Conservation (phyloP, 495 filamentous ascomycete species). For the Neurospora africana region DNA sequence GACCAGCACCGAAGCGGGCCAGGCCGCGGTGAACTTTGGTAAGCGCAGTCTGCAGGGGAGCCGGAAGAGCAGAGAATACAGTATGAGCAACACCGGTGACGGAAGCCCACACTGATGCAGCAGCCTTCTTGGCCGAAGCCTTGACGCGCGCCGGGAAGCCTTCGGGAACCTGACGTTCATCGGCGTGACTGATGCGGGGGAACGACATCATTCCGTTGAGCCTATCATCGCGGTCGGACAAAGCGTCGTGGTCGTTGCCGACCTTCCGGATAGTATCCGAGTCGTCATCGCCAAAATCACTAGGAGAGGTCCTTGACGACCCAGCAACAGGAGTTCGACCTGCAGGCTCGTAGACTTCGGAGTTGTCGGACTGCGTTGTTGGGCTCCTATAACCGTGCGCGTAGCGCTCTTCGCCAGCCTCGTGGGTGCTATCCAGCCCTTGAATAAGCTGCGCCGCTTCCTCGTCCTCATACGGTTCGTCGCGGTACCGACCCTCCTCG, state of each 20-base stretch:
- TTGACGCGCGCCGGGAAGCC: conserved; percentile 20
- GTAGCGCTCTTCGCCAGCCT: conserved; percentile 8
- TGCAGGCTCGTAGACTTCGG: conserved; percentile 33
- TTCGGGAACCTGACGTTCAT: conserved; percentile 24
- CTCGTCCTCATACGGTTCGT: conserved; percentile 38
- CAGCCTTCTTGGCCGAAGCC: conserved; percentile 6
- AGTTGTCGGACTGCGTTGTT: conserved; percentile 24
- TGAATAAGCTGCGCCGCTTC: conserved; percentile 18
- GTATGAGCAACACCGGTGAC: conserved; percentile 24
- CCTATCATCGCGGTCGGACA: conserved; percentile 8
- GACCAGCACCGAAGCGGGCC: conserved; percentile 48
- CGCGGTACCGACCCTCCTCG: conserved; percentile 62
- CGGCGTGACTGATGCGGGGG: conserved; percentile 28
- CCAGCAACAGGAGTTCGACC: conserved; percentile 35
- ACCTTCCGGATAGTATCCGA: conserved; percentile 11
- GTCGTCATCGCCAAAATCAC: conserved; percentile 35
- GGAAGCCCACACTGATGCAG: conserved; percentile 21
- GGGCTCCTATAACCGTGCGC: conserved; percentile 11
- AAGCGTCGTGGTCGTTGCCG: conserved; percentile 2
- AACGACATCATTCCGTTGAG: conserved; percentile 33
- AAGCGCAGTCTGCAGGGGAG: conserved; percentile 44
- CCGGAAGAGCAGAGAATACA: conserved; percentile 41
- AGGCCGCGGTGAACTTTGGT: conserved; percentile 29
- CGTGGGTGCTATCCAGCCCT: conserved; percentile 22
- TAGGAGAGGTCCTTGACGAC: conserved; percentile 28